Percentiles rank a stretch among this genome's conserved stretches.
phyloP scores from a whole-genome alignment of 148 eudicot genomes.

The Gaultheria prostrata region DNA sequence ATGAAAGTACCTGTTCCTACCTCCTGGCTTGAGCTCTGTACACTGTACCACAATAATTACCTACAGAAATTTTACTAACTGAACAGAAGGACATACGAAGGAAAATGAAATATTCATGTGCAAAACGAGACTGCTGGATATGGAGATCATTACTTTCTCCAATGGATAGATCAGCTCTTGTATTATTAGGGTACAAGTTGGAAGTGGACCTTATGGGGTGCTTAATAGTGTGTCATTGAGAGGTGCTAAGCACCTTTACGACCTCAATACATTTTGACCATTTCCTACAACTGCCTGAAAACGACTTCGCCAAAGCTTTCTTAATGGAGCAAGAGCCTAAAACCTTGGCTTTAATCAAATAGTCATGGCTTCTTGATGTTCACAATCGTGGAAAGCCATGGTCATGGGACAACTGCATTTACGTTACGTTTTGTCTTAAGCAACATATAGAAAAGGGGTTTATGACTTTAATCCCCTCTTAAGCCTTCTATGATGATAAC shows the following conservation, averaged over 20 bases:
- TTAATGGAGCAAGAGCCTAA: slow-evolving; percentile 7
- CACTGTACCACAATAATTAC: background rate
- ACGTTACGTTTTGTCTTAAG: background rate
- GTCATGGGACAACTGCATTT: background rate
- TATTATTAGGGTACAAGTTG: background rate
- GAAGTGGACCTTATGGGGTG: slow-evolving; percentile 10
- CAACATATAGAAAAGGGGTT: background rate
- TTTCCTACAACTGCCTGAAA: background rate
- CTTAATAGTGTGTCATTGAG: background rate
- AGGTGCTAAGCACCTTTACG: background rate
- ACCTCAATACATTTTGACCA: background rate
- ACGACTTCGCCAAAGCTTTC: background rate
- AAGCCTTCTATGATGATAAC: background rate
- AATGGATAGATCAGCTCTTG: background rate
- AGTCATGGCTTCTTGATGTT: background rate
- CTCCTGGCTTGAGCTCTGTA: background rate
- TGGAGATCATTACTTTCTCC: background rate
- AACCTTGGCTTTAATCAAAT: background rate
- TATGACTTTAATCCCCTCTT: background rate
- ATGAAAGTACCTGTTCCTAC: slow-evolving; percentile 17
- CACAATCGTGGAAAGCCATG: background rate
- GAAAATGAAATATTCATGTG: background rate
- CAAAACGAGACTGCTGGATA: background rate
- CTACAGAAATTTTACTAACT: background rate
- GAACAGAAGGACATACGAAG: background rate